Evolutionary conservation across 2,329 filamentous ascomycete genomes (phyloP), one percentile per base, ranked within the genome.

Genomic region (Coniochaeta sp.): DNA sequence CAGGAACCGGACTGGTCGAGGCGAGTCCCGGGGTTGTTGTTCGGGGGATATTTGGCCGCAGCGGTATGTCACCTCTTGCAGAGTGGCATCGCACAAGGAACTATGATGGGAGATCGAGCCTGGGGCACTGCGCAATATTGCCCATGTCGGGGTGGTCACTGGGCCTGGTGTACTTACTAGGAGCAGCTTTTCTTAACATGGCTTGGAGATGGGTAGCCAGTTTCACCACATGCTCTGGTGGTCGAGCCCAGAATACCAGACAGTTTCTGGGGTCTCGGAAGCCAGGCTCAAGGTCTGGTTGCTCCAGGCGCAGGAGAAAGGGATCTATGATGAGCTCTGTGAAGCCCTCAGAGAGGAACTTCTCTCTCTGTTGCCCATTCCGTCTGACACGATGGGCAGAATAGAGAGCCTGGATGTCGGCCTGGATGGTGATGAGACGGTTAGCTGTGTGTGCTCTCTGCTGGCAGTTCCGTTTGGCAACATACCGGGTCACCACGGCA

Each of bases 221-320:
- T 18, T 77, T 70, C 45, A 86, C 75, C 16, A 96, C 75, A 58
- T 86, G 82, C 45, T 81, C 70, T 1, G 91, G 87, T 13, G 92
- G 92, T 6, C 91, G 78, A 3, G 88, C 89, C 90, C 91, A 96
- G 63, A 96, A 85, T 1, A 91, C 88, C 10, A 96, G 75, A 64
- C 91, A 95, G 62, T 96, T 78, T 35, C 92, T 77, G 38, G 82
- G 79, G 64, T 97, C 92, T 49, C 75, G 66, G 64, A 87, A 95
- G 1, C 81, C 82, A 1, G 83, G 85, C 56, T 89, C 78, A 31
- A 85, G 70, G 1, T 76, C 68, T 1, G 79, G 78, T 40, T 85
- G 76, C 58, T 86, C 79, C 28, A 96, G 71, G 51, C 85, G 84
- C 49, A 84, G 71, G 1, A 96, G 77, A 51, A 89, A 84, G 2